Base-by-base conservation (phyloP, 164 flowering plant species). In the Magnolia changhungtana region DNA sequence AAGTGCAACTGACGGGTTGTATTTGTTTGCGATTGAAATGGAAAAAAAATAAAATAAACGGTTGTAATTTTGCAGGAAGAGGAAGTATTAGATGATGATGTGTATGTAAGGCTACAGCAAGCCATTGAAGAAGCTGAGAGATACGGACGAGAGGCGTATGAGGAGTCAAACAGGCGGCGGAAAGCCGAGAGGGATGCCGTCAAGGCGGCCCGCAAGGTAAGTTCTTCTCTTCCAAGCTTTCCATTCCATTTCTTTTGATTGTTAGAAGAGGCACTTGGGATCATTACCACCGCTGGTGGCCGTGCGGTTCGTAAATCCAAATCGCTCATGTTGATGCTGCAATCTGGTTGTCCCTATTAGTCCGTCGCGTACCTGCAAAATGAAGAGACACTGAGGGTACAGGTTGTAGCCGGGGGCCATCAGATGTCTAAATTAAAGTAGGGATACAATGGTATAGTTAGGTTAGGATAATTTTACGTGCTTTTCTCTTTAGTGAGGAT, bases 161-260 rank as follows among this genome's bases (percentile, higher is more conserved):
- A 87, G 72, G 95, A 91, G 85, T 85, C 88, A 10, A 21, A 79
- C 51, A 90, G 80, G 81, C 87, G 95, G 64, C 82, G 81, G 55
- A 89, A 85, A 82, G 95, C 92, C 50, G 93, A 91, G 78, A 90
- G 83, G 77, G 88, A 86, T 64, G 89, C 87, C 61, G 76, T 90
- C 79, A 90, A 90, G 71, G 90, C 95, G 61, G 78, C 83, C 49
- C 84, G 83, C 67, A 86, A 80, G 83, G 97, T 94, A 81, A 84
- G 50, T 29, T 8, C 14, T n/a, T 58, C 49, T 52, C 50, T 11
- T 51, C 52, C 63, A 21, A 63, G 37, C 2, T 27, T 16, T 29
- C 11, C 27, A 16, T 14, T 69, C 29, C 23, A 23, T 66, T 23
- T 27, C 27, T 11, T n/a, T 29, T 31, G 21, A 29, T 11, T 14